These are phyloP conservation scores for Ganoderma lingzhi DNA, from an alignment of 1,284 basidiomycete genomes.

Conservation along the genomic window DNA sequence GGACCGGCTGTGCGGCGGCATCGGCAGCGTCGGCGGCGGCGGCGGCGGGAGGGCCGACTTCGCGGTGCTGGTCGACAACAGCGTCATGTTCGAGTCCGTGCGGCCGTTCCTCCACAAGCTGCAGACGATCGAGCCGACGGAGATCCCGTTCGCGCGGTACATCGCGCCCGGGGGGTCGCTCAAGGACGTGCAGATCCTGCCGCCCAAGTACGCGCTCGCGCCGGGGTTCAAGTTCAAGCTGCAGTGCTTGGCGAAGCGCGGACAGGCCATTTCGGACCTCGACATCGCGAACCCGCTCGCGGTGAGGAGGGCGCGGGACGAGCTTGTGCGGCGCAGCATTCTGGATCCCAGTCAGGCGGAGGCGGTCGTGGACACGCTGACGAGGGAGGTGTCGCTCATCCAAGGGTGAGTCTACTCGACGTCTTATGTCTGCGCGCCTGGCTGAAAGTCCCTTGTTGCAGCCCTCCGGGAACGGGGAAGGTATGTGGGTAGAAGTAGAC, in stretches of 20 bases:
- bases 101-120: slow-evolving; percentile 42
- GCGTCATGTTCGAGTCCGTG: slow-evolving; percentile 42
- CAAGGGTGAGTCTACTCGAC: slow-evolving; percentile 62
- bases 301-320: slow-evolving; percentile 49
- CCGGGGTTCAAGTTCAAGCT: slow-evolving; percentile 41
- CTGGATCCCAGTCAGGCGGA: slow-evolving; percentile 75
- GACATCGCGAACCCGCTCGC: slow-evolving; percentile 29
- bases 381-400: slow-evolving; percentile 67
- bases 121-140: slow-evolving; percentile 39
- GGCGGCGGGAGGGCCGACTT: slow-evolving; percentile 24
- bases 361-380: slow-evolving; percentile 67
- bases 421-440: too few relatives aligned
- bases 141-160: slow-evolving; percentile 39
- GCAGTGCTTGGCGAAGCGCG: slow-evolving; percentile 45
- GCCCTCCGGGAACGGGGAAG: slow-evolving; percentile 82
- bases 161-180: slow-evolving; percentile 47
- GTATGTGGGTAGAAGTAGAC: slow-evolving; percentile 40
- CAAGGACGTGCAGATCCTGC: slow-evolving; percentile 25
- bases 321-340: slow-evolving; percentile 54
- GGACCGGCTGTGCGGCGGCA: slow-evolving; percentile 21
- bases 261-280: slow-evolving; percentile 30
- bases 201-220: slow-evolving; percentile 39
- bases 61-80: slow-evolving; percentile 41
- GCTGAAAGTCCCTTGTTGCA: slow-evolving; percentile 32
- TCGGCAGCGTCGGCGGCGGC: too few relatives aligned